Conservation (phyloP, 306 rosid species). For the Vigna reflexopilosa region DNA sequence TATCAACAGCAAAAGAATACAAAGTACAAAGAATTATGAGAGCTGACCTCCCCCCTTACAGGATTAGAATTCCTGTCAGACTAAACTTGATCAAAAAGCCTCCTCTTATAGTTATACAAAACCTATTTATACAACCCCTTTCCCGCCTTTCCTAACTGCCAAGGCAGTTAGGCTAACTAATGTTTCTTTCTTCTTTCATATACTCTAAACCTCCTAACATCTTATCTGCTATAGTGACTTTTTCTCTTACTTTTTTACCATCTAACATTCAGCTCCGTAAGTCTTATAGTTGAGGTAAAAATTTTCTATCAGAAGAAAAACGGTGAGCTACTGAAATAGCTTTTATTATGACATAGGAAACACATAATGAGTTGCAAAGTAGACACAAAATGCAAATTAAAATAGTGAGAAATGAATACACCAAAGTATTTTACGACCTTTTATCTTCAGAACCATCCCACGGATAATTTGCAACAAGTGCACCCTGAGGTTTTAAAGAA, state of each 20-base stretch:
- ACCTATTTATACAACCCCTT: no score
- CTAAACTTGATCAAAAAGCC: no score
- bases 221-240: neutral
- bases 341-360: conserved; percentile 7
- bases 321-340: neutral
- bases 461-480: conserved; percentile 97
- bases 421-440: conserved; percentile 58
- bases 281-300: neutral
- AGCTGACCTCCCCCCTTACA: no score
- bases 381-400: conserved; percentile 6
- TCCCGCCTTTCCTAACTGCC: no score
- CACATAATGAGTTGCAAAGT: conserved; percentile 11
- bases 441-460: conserved; percentile 90
- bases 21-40: no score
- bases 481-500: conserved; percentile 64
- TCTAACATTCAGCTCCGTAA: neutral
- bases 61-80: no score
- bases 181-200: no score
- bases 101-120: no score
- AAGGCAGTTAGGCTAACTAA: no score
- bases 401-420: neutral
- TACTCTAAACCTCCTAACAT: no score
- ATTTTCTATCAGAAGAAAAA: neutral
- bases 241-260: neutral
- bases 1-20: no score